A percentile compares a stretch with the other conserved stretches of the same genome.
phyloP scores from a whole-genome alignment of 202 grass and related monocot genomes.

The Dendrocalamus latiflorus region DNA sequence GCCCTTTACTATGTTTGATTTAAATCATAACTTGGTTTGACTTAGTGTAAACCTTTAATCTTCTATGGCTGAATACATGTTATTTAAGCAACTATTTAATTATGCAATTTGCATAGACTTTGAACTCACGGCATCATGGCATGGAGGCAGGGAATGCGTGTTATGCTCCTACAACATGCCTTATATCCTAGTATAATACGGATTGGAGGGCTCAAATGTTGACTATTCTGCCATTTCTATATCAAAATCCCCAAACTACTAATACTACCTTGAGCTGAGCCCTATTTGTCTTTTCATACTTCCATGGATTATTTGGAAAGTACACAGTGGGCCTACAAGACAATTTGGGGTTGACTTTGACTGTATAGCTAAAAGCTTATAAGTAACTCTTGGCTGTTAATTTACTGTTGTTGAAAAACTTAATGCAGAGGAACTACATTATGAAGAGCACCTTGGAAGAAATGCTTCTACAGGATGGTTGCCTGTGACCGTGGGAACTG shows the following conservation, averaged over 20 bases:
- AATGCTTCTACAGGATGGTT: conserved; percentile 31
- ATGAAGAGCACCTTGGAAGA: conserved; percentile 15
- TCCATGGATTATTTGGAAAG: neutral
- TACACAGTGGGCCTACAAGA: neutral
- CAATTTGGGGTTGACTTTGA: neutral
- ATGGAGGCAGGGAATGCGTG: neutral
- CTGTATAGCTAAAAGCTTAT: neutral
- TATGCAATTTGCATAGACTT: neutral
- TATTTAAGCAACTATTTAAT: neutral
- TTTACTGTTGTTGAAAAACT: conserved; percentile 24
- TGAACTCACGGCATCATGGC: neutral
- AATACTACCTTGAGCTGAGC: neutral
- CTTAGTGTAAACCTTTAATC: neutral
- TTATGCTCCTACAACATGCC: neutral
- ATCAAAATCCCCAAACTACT: neutral
- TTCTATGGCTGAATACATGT: neutral
- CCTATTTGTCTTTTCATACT: neutral
- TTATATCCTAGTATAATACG: neutral
- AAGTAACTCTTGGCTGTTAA: neutral
- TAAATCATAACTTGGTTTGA: neutral
- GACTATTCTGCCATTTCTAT: neutral
- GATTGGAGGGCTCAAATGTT: neutral
- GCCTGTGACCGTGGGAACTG: conserved; percentile 27
- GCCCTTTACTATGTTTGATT: neutral
- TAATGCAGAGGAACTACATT: conserved; percentile 42